Base-by-base conservation (phyloP, 2,329 filamentous ascomycete species). In the Emericellopsis atlantica region DNA sequence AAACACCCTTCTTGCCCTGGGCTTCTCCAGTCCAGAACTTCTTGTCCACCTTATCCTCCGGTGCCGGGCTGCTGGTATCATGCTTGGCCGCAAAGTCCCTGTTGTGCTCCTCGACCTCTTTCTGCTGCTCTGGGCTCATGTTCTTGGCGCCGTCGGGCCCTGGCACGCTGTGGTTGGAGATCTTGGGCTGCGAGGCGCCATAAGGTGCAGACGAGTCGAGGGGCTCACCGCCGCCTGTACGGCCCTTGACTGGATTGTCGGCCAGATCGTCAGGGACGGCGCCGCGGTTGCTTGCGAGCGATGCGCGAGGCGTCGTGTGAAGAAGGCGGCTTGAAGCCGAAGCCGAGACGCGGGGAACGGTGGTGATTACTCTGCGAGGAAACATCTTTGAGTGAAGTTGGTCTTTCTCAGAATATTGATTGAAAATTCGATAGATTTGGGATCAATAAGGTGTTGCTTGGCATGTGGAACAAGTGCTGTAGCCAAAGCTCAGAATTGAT, bases 91-190 rank as follows among this genome's bases (percentile, higher is more conserved):
- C 70, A 53, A 79, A 79, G 1, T 79, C 72, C 46, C 45, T 46
- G 44, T 80, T 80, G 51, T 80, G 76, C 55, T 64, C 53, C 40
- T 76, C 66, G 14, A 79, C 75, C 56, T 79, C 74, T 35, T 59
- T 59, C 54, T 69, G 62, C 56, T 76, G 70, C 52, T 71, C 70
- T 43, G 68, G 56, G 18, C 59, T 69, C 45, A 74, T 49, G 6
- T 57, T 51, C 40, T 56, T 48, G 1, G 39, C 40, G 11, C 49
- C 37, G 4, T 46, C 47, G 32, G 53, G 50, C 4, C 59, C 62
- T 0, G 64, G 60, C 9, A 69, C 56, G 46, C 61, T 62, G 43
- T 65, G 60, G 49, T 71, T 74, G 43, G 58, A 54, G 46, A 76
- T 67, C 58, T 73, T 76, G 43, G 73, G 74, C 49, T 64, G 54